phyloP scores from a whole-genome alignment of 257 asterid genomes.

The Solanum lycopersicoides region DNA sequence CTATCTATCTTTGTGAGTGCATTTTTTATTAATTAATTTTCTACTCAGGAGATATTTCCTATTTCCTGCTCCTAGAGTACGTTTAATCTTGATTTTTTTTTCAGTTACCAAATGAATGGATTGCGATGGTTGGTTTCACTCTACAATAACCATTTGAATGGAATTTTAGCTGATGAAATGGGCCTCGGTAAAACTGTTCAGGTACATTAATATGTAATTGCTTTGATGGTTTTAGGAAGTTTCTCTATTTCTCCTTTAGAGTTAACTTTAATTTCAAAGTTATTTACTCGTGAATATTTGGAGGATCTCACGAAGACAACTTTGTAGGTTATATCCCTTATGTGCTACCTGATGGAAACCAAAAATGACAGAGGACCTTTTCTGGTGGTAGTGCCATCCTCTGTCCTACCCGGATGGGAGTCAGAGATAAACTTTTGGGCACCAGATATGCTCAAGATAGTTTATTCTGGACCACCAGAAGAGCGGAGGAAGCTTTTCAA shows the following conservation, averaged over 20 bases:
- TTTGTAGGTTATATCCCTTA: conserved; percentile 81
- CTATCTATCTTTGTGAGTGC: not conserved
- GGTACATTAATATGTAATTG: conserved; percentile 31
- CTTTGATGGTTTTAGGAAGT: not conserved
- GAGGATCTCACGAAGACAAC: conserved; percentile 8
- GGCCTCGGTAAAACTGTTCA: conserved; percentile 99
- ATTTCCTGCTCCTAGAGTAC: not conserved
- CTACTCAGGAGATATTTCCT: not conserved
- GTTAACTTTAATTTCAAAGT: not conserved
- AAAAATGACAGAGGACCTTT: conserved; percentile 98
- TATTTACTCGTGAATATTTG: not conserved
- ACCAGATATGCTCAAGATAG: conserved; percentile 73
- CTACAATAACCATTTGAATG: conserved; percentile 94
- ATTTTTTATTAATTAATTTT: not conserved
- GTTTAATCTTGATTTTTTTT: conserved; percentile 10
- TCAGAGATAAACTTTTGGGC: conserved; percentile 94
- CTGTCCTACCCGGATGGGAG: conserved; percentile 98
- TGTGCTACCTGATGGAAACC: conserved; percentile 88
- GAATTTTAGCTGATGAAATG: conserved; percentile 99
- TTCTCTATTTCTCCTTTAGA: not conserved
- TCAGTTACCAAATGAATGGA: conserved; percentile 99
- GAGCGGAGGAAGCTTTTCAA: conserved; percentile 91
- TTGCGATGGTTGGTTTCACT: conserved; percentile 96
- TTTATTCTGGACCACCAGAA: conserved; percentile 94
- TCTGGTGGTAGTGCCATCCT: conserved; percentile 97